These are phyloP conservation scores for Fonsecaea pugnacius DNA, from an alignment of 2,329 filamentous ascomycete genomes.

Conservation along the genomic window DNA sequence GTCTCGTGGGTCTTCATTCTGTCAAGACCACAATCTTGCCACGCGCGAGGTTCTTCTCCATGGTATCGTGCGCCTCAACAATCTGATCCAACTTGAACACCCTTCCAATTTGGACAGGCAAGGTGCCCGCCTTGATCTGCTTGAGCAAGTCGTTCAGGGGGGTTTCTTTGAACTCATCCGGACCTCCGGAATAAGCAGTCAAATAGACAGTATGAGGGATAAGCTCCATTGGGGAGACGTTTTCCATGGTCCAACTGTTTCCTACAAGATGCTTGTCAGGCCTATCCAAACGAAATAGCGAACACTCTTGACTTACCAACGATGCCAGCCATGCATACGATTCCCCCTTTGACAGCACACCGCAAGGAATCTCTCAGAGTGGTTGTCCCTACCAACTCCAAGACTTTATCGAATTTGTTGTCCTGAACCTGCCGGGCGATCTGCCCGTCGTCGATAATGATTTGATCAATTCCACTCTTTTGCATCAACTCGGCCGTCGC, in stretches of 20 bases:
- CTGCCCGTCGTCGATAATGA: conserved; percentile 51
- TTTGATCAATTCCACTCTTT: conserved; percentile 48
- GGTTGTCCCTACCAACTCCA: conserved; percentile 53
- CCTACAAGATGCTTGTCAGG: conserved; percentile 13
- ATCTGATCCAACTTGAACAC: conserved; percentile 53
- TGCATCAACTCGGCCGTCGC: conserved; percentile 44
- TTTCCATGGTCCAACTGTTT: conserved; percentile 47
- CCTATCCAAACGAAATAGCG: neutral
- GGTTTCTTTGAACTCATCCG: conserved; percentile 48
- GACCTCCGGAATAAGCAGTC: conserved; percentile 48
- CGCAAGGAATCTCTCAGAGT: conserved; percentile 52
- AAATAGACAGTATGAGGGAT: conserved; percentile 49
- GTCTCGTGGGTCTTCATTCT: conserved; percentile 5
- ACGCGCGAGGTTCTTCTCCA: conserved; percentile 51
- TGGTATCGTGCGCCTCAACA: conserved; percentile 51
- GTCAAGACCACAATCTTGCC: conserved; percentile 53
- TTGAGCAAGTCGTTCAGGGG: conserved; percentile 48
- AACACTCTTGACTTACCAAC: conserved; percentile 40
- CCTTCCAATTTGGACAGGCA: conserved; percentile 50
- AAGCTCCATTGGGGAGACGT: conserved; percentile 50
- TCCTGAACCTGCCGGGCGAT: conserved; percentile 46
- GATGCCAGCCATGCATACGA: conserved; percentile 54
- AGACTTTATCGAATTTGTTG: conserved; percentile 47
- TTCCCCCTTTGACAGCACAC: conserved; percentile 47
- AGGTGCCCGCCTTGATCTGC: conserved; percentile 45